phyloP scores from a whole-genome alignment of 345 rosid genomes.

The Arabis hirsuta region DNA sequence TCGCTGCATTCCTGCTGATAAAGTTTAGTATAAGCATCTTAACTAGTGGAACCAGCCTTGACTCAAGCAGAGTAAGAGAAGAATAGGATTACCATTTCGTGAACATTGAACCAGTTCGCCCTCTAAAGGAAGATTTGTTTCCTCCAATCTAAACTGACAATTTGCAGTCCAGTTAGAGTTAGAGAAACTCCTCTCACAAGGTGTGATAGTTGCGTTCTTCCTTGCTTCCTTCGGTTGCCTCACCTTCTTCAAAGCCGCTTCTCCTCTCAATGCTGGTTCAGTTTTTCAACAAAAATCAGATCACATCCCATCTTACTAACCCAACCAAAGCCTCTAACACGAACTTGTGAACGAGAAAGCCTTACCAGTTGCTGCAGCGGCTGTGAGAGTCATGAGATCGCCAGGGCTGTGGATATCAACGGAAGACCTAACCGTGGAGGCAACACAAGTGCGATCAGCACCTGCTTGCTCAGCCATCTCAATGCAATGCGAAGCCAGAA shows the following conservation, averaged over 20 bases:
- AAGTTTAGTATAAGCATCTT: conserved; percentile 26
- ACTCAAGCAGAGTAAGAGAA: not conserved
- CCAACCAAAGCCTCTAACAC: conserved; percentile 4
- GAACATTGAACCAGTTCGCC: conserved; percentile 34
- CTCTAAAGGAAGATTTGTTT: conserved; percentile 19
- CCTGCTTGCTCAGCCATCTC: conserved; percentile 84
- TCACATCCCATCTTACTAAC: conserved; percentile 8
- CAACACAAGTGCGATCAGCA: conserved; percentile 65
- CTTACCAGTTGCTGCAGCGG: conserved; percentile 86
- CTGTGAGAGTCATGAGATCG: conserved; percentile 87
- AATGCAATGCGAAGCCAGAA: conserved; percentile 83
- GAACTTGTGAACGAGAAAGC: not conserved
- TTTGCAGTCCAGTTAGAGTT: conserved; percentile 46
- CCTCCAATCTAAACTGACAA: conserved; percentile 34
- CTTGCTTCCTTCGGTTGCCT: conserved; percentile 75
- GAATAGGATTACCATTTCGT: conserved; percentile 29
- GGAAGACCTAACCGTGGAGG: conserved; percentile 71
- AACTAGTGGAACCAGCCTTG: conserved; percentile 16
- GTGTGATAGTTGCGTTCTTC: conserved; percentile 81
- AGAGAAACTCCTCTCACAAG: conserved; percentile 57
- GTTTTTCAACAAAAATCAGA: not conserved
- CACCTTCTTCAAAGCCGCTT: conserved; percentile 65
- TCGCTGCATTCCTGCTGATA: conserved; percentile 39
- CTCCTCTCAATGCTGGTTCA: conserved; percentile 73
- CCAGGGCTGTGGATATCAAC: conserved; percentile 76